A percentile compares a stretch with the other conserved stretches of the same genome.
phyloP scores from a whole-genome alignment of 169 alveolate genomes.

The Plasmodium coatneyi region DNA sequence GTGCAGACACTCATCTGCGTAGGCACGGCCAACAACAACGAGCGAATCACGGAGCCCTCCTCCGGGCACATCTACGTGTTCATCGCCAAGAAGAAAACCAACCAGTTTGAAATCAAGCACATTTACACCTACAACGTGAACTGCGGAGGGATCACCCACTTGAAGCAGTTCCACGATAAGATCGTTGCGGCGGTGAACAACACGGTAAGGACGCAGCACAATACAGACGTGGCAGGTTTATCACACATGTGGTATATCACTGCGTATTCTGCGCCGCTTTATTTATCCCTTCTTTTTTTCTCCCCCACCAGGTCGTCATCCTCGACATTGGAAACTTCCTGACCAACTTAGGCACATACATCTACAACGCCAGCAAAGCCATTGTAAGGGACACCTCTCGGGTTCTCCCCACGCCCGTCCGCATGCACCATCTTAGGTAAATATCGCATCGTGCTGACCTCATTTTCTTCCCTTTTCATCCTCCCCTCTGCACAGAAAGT shows the following conservation, averaged over 20 bases:
- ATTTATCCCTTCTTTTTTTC: background rate
- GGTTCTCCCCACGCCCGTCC: background rate
- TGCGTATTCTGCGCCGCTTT: background rate
- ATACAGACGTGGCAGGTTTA: background rate
- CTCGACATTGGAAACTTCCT: constrained; percentile 39
- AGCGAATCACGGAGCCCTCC: constrained; percentile 33
- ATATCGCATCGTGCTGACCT: background rate
- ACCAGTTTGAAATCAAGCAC: constrained; percentile 63
- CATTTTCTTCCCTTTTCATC: background rate
- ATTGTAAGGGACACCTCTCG: background rate
- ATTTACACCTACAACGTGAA: constrained; percentile 49
- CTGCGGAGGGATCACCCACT: constrained; percentile 49
- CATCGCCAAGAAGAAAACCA: constrained; percentile 41
- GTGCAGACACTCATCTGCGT: constrained; percentile 39
- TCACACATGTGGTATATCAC: background rate
- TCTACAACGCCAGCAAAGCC: constrained; percentile 2
- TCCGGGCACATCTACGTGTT: constrained; percentile 59
- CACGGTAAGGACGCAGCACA: constrained; percentile 3
- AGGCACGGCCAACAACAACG: constrained; percentile 59
- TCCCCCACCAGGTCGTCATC: constrained; percentile 28
- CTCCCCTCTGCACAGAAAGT: background rate
- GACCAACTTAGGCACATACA: constrained; percentile 4
- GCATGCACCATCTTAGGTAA: background rate
- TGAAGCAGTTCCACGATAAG: constrained; percentile 33
- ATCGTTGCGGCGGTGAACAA: constrained; percentile 30